A percentile compares a stretch with the other conserved stretches of the same genome.
Evolutionary conservation across 1,139 yeast genomes (phyloP).

Genomic region (Scheffersomyces insectosa): DNA sequence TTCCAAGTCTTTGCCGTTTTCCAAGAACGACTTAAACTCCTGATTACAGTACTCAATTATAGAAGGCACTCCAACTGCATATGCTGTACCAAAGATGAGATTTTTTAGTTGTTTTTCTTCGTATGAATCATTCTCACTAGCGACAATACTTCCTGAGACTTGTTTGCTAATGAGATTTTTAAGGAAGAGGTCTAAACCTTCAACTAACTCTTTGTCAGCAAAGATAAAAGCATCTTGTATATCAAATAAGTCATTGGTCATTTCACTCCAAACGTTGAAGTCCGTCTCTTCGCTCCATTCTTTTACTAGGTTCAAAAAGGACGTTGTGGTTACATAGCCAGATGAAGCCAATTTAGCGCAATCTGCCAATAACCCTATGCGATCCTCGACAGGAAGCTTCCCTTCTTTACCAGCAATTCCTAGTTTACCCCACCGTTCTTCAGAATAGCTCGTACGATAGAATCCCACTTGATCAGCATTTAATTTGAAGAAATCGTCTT

Average conservation of each 20-base stretch:
- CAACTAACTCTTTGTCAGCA: slow-evolving; percentile 10
- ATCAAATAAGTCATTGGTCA: slow-evolving; percentile 11
- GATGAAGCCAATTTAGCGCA: slow-evolving; percentile 16
- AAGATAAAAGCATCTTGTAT: slow-evolving; percentile 13
- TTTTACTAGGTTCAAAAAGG: slow-evolving; percentile 15
- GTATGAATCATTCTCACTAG: slow-evolving; percentile 14
- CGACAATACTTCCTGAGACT: slow-evolving; percentile 1
- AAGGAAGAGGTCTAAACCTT: slow-evolving; percentile 12
- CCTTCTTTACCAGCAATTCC: slow-evolving; percentile 14
- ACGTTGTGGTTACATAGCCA: slow-evolving; percentile 15
- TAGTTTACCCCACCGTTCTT: slow-evolving; percentile 17
- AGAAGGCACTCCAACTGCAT: slow-evolving; percentile 11
- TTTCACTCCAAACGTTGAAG: slow-evolving; percentile 17
- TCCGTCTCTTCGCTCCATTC: slow-evolving; percentile 15
- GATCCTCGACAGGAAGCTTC: slow-evolving; percentile 19
- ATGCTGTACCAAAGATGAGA: slow-evolving; percentile 11
- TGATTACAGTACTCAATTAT: slow-evolving; percentile 11
- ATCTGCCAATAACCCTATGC: slow-evolving; percentile 20
- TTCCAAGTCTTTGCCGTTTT: slow-evolving; percentile 14
- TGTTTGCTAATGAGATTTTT: slow-evolving; percentile 11
- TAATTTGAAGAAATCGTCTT: slow-evolving; percentile 17
- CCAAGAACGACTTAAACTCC: slow-evolving; percentile 12
- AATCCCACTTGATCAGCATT: slow-evolving; percentile 18
- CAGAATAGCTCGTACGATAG: slow-evolving; percentile 16
- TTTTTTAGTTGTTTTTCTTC: slow-evolving; percentile 17